Evolutionary conservation across 1,139 yeast genomes (phyloP), one percentile per base, ranked within the genome.

Genomic region (Pichia sorboxylosa): DNA sequence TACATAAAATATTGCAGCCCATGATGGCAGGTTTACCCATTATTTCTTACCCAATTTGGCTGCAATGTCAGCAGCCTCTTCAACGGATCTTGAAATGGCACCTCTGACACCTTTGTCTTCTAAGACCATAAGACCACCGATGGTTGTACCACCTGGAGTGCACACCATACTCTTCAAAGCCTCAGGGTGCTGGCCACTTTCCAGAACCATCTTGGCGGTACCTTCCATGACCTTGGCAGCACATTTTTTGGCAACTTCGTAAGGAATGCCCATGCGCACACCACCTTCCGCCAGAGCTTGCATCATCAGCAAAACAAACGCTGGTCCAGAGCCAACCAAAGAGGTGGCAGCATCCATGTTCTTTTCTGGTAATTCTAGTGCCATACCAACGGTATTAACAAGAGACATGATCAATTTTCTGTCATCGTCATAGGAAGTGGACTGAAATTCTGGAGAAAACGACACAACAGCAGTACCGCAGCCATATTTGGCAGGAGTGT

Each of bases 61-160:
- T 21, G 96, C 92, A 37, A 87, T 80, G 38, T 68, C 68, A 14
- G 96, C 83, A 25, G 96, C 90, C 52, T 85, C 94, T 53, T 82
- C 90, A 17, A 90, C 80, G 29, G 94, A 94, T 46, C 85, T 69
- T 30, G 94, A 75, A 47, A 90, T 79, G 16, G 85, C 85, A 31
- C 85, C 71, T 60, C 95, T 76, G 30, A 90, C 82, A 28, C 87
- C 93, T 33, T 75, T 75, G 47, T 85, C 95, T 59, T 90, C 99
- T 79, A 92, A 73, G 46, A 75, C 83, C 56, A 87, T 69, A 41
- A 92, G 64, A 1, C 99, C 99, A 4, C 95, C 94, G 53, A 92
- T 90, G 7, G 99, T 90, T 34, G 96, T 87, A 24, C 99, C 99
- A 22, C 93, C 98, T 13, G 99, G 99, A 0, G 99, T 90, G 53